These are phyloP conservation scores for Fusarium coffeatum DNA, from an alignment of 2,329 filamentous ascomycete genomes.

Conservation along the genomic window DNA sequence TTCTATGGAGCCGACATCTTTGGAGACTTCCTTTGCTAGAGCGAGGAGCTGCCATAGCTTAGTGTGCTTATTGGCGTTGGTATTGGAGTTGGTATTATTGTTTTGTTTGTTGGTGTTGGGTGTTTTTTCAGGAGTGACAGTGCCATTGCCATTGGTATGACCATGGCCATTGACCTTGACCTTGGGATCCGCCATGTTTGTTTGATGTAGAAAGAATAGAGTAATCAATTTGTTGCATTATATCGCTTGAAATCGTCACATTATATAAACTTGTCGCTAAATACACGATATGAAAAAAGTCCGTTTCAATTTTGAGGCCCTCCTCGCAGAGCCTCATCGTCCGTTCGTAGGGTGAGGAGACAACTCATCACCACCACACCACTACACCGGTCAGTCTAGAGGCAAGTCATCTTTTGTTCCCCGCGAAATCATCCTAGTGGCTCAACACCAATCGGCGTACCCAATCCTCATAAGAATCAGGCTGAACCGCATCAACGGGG, in stretches of 20 bases:
- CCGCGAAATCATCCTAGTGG: conserved; percentile 32
- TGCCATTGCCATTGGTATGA: conserved; percentile 38
- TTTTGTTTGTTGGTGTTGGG: neutral
- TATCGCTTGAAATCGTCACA: conserved; percentile 25
- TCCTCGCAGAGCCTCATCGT: conserved; percentile 43
- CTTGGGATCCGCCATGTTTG: conserved; percentile 47
- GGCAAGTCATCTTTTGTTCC: conserved; percentile 32
- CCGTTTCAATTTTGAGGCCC: conserved; percentile 28
- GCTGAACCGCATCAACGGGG: conserved; percentile 31
- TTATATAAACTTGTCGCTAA: conserved; percentile 41
- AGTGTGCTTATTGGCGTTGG: conserved; percentile 33
- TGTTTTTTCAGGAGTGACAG: conserved; percentile 27
- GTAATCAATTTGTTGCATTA: conserved; percentile 23
- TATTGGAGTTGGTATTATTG: neutral
- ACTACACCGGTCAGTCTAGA: conserved; percentile 25
- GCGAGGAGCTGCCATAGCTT: conserved; percentile 46
- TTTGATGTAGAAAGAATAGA: conserved; percentile 8
- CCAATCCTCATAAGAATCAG: conserved; percentile 41
- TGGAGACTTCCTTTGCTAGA: conserved; percentile 46
- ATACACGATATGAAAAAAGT: conserved; percentile 2
- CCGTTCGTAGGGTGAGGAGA: conserved; percentile 31
- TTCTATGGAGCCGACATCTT: conserved; percentile 44
- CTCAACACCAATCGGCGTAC: conserved; percentile 6
- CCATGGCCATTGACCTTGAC: conserved; percentile 39
- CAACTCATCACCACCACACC: conserved; percentile 47